A percentile compares a stretch with the other conserved stretches of the same genome.
Evolutionary conservation across 345 rosid species (phyloP).

Genomic region (Brassica carinata): DNA sequence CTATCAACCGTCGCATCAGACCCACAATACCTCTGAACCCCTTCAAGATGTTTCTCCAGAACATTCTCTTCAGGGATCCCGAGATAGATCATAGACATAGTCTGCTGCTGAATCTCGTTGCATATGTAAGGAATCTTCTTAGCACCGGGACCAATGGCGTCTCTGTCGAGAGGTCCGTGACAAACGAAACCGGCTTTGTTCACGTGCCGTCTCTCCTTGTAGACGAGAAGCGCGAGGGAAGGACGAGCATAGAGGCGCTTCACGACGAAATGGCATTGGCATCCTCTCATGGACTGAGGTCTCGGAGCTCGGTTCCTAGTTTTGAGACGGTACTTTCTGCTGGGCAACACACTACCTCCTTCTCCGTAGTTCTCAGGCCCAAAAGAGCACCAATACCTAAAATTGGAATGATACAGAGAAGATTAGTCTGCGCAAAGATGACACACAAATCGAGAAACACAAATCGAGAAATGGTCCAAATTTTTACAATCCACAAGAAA

Average conservation of each 20-base stretch:
- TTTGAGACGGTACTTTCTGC: conserved; percentile 82
- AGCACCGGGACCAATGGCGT: conserved; percentile 96
- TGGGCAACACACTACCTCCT: conserved; percentile 86
- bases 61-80: conserved; percentile 95
- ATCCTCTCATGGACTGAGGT: conserved; percentile 98
- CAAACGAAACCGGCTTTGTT: conserved; percentile 85
- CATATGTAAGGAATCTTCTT: conserved; percentile 86
- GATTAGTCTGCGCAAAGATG: too few species aligned
- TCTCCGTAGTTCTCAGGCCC: conserved; percentile 99
- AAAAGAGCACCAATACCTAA: conserved; percentile 90
- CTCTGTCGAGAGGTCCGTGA: conserved; percentile 95
- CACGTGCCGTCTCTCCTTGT: conserved; percentile 80
- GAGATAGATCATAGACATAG: conserved; percentile 94
- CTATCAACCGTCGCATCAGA: conserved; percentile 62
- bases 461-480: too few species aligned
- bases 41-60: conserved; percentile 92
- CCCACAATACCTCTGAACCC: conserved; percentile 84
- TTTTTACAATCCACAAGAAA: too few species aligned
- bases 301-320: conserved; percentile 85
- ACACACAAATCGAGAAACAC: too few species aligned
- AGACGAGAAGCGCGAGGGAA: conserved; percentile 70
- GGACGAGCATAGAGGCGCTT: conserved; percentile 84
- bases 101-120: conserved; percentile 80
- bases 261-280: conserved; percentile 83
- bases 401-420: too few species aligned